Base-by-base conservation (phyloP, 164 flowering plant species). In the Tetrastigma voinierianum region DNA sequence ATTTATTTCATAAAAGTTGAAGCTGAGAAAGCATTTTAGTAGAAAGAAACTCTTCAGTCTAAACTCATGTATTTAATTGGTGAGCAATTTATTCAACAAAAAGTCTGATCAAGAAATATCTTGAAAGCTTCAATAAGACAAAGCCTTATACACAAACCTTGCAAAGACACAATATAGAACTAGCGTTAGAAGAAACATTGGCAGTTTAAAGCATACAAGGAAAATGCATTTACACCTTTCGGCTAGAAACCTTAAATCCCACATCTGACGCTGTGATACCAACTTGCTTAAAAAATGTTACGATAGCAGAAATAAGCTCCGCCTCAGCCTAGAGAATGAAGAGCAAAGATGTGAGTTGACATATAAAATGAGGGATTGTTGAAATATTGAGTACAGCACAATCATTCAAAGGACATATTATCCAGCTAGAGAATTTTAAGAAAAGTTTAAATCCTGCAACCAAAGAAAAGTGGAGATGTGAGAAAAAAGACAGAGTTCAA, bases 191-290 rank as follows among this genome's bases (percentile, higher is more conserved):
- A 32, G 40, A 7, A 32, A 32, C 40, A 32, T 46, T 66, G 9
- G 20, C 10, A 45, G 47, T 53, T 58, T 17, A 47, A 15, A 23
- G n/a, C 1, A 52, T 20, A n/a, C n/a, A 59, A 7, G 24, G 32
- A 60, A 65, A 6, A 71, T 16, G 3, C 16, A n/a, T 44, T 46
- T 70, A 47, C 59, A 95, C 97, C 97, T 95, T 95, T 68, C 97
- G 77, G 70, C 98, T 95, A 46, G 97, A 92, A 78, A 95, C 86
- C 84, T 86, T 90, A 76, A 92, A 95, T 25, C 98, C 97, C 63
- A 92, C 98, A 86, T 92, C 97, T 25, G 86, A 82, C 74, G 85
- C 81, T 18, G 94, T 89, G 48, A 95, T 82, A 63, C 97, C 98
- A 64, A 95, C 73, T 72, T 82, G 79, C 82, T 88, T 92, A 78